A percentile compares a stretch with the other conserved stretches of the same genome.
Evolutionary conservation across 495 filamentous ascomycete species (phyloP).

Genomic region (Clohesyomyces aquaticus): DNA sequence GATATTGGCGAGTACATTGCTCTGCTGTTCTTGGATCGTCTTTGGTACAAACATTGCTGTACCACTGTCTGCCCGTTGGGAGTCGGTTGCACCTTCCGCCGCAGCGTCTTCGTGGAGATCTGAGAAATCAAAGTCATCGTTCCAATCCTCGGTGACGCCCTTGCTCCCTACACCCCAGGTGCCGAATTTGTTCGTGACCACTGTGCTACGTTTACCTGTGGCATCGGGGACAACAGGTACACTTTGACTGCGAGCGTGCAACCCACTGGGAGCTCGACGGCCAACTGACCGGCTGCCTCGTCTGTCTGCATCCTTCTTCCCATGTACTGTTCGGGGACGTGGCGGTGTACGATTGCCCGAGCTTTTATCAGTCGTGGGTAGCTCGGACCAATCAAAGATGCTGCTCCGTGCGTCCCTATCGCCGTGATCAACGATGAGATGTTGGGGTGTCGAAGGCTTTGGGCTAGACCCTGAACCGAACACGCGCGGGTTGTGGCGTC

Average conservation of each 20-base stretch:
- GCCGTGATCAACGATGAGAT: constrained; percentile 29
- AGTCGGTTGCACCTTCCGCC: constrained; percentile 24
- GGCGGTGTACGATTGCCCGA: constrained; percentile 57
- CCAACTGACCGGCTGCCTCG: constrained; percentile 74
- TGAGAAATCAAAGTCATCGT: constrained; percentile 52
- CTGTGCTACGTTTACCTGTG: constrained; percentile 61
- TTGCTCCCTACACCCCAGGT: constrained; percentile 88
- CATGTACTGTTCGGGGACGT: constrained; percentile 87
- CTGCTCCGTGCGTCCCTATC: constrained; percentile 54
- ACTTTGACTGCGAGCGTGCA: constrained; percentile 91
- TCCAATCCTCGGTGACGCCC: constrained; percentile 56
- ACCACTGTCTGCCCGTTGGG: constrained; percentile 45
- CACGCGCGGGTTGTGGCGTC: constrained; percentile 35
- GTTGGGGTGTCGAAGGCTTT: constrained; percentile 27
- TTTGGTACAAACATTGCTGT: constrained; percentile 49
- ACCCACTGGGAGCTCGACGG: constrained; percentile 73
- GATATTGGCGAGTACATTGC: constrained; percentile 50
- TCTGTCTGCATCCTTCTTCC: constrained; percentile 74
- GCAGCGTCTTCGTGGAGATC: constrained; percentile 39
- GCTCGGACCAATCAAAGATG: constrained; percentile 89
- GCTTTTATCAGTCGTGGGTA: constrained; percentile 59
- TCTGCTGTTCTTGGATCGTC: constrained; percentile 49
- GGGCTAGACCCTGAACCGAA: constrained; percentile 34
- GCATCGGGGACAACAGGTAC: constrained; percentile 81
- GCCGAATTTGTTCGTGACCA: constrained; percentile 74